A percentile compares a stretch with the other conserved stretches of the same genome.
phyloP scores from a whole-genome alignment of 306 rosid genomes.

The Cicer pinnatifidum region DNA sequence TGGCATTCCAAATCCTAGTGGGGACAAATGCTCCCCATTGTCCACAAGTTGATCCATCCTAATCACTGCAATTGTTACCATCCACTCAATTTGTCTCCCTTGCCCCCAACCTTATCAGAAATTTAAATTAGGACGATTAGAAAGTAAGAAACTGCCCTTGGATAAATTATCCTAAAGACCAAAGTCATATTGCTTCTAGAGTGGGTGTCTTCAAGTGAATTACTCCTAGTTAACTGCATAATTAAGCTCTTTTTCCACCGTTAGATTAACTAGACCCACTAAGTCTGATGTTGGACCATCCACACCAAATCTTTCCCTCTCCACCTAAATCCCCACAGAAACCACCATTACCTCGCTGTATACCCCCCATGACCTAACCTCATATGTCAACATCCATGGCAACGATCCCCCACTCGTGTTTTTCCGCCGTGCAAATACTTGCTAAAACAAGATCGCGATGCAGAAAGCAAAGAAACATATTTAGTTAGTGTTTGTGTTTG shows the following conservation, averaged over 20 bases:
- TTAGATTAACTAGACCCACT: too few species aligned
- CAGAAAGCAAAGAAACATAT: too few species aligned
- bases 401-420: too few species aligned
- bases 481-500: too few species aligned
- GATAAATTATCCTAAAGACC: constrained; percentile 6
- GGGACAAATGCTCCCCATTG: neutral
- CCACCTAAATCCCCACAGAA: too few species aligned
- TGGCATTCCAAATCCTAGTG: neutral
- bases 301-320: too few species aligned
- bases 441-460: too few species aligned
- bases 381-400: too few species aligned
- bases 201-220: neutral
- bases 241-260: constrained; percentile 6
- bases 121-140: constrained; percentile 30
- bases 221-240: constrained; percentile 24
- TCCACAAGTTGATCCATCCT: neutral
- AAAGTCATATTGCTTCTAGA: constrained; percentile 23
- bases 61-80: neutral
- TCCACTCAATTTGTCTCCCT: neutral
- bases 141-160: constrained; percentile 1
- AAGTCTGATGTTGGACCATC: too few species aligned
- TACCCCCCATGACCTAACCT: too few species aligned
- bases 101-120: constrained; percentile 25
- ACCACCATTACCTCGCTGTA: too few species aligned
- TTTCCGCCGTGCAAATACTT: too few species aligned